phyloP scores from a whole-genome alignment of 2,329 filamentous ascomycete species.

The Sphaerulina vaccinii region DNA sequence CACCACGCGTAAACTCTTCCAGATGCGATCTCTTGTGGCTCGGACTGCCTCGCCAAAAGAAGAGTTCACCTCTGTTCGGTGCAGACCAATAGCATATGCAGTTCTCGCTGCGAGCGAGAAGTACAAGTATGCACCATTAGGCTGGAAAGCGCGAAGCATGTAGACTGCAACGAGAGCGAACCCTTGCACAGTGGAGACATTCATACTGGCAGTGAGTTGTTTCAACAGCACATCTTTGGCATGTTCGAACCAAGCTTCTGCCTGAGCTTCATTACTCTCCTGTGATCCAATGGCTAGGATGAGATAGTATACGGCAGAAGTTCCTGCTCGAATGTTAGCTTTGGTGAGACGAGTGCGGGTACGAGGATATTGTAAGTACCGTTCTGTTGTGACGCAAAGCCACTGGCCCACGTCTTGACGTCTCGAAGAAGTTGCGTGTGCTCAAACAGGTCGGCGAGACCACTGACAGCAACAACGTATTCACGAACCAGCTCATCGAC shows the following conservation, averaged over 20 bases:
- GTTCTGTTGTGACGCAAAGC: constrained; percentile 23
- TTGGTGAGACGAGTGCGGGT: background rate
- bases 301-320: constrained; percentile 51
- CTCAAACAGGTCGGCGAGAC: constrained; percentile 51
- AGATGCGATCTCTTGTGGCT: constrained; percentile 46
- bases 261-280: constrained; percentile 42
- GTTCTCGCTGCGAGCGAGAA: constrained; percentile 51
- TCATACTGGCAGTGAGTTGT: constrained; percentile 51
- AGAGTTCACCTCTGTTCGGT: constrained; percentile 53
- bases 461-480: constrained; percentile 49
- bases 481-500: constrained; percentile 44
- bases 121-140: constrained; percentile 54
- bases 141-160: constrained; percentile 52
- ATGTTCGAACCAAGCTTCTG: constrained; percentile 50
- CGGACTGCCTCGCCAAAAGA: constrained; percentile 42
- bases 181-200: constrained; percentile 52
- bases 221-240: constrained; percentile 47
- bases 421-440: constrained; percentile 36
- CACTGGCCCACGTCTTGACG: constrained; percentile 32
- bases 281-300: constrained; percentile 53
- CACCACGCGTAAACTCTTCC: constrained; percentile 54
- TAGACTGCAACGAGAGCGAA: constrained; percentile 54
- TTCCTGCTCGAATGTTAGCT: constrained; percentile 9
- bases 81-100: constrained; percentile 54
- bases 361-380: too few relatives aligned